Conservation (phyloP, 2,329 filamentous ascomycete species). For the Aulographum hederae region DNA sequence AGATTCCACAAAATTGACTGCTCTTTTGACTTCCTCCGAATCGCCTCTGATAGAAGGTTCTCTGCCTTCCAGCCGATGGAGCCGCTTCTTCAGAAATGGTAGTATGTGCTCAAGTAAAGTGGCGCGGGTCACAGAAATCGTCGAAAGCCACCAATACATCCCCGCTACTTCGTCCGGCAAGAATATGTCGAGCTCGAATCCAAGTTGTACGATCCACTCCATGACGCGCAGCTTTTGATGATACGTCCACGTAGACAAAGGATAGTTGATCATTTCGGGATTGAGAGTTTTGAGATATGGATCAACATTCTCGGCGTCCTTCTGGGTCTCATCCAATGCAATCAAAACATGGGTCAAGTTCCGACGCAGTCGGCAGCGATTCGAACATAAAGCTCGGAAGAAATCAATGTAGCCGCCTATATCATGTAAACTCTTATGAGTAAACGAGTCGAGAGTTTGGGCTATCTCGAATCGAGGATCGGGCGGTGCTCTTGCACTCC, state of each 20-base stretch:
- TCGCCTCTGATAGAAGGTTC: neutral
- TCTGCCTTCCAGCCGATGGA: neutral
- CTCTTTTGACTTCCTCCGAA: constrained; percentile 1
- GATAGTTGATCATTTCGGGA: neutral
- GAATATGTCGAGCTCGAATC: constrained; percentile 87
- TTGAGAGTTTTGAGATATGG: constrained; percentile 40
- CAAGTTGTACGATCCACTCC: constrained; percentile 73
- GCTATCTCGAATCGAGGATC: constrained; percentile 60
- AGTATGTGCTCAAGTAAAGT: constrained; percentile 4
- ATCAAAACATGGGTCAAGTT: constrained; percentile 70
- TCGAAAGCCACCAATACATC: constrained; percentile 56
- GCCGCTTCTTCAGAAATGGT: neutral
- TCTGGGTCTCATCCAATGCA: constrained; percentile 51
- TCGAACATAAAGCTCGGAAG: constrained; percentile 72
- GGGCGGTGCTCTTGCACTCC: constrained; percentile 30
- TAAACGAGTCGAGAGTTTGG: constrained; percentile 52
- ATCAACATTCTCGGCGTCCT: constrained; percentile 51
- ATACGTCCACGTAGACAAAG: constrained; percentile 58
- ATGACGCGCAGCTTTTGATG: constrained; percentile 80
- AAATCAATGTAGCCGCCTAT: constrained; percentile 60
- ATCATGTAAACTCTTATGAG: constrained; percentile 17
- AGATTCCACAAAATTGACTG: constrained; percentile 1
- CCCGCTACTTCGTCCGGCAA: constrained; percentile 64
- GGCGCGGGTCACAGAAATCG: constrained; percentile 10
- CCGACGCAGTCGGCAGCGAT: constrained; percentile 73